Conservation (phyloP, 495 filamentous ascomycete genomes). For the Talaromyces proteolyticus region DNA sequence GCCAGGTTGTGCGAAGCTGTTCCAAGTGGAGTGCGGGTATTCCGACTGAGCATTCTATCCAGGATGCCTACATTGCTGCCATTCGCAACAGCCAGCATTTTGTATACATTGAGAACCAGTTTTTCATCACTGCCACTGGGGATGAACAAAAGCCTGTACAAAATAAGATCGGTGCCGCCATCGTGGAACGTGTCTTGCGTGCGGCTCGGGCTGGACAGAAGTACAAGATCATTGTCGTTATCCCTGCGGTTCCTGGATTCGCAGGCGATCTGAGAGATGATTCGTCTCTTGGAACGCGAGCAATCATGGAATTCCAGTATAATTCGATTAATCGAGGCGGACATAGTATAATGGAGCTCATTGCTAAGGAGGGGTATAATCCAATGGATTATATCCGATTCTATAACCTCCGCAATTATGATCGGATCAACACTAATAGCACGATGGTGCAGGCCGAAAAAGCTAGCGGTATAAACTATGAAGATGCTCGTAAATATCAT, state of each 20-base stretch:
- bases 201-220: conserved; percentile 65
- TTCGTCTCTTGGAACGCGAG: conserved; percentile 75
- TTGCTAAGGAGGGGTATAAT: conserved; percentile 66
- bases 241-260: conserved; percentile 86
- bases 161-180: conserved; percentile 83
- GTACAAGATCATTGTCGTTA: conserved; percentile 81
- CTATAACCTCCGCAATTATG: conserved; percentile 92
- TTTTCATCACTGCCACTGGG: conserved; percentile 90
- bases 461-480: conserved; percentile 66
- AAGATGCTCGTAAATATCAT: conserved; percentile 59
- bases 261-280: conserved; percentile 81
- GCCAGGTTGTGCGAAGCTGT: conserved; percentile 65
- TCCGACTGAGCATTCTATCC: conserved; percentile 75
- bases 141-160: conserved; percentile 70
- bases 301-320: conserved; percentile 97
- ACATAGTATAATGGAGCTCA: conserved; percentile 75
- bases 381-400: conserved; percentile 82
- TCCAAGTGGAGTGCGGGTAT: conserved; percentile 69
- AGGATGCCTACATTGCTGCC: conserved; percentile 78
- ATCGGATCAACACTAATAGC: conserved; percentile 73
- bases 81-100: conserved; percentile 80
- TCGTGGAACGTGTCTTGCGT: conserved; percentile 81
- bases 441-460: conserved; percentile 60
- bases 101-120: conserved; percentile 95
- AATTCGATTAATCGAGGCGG: conserved; percentile 85